Base-by-base conservation (phyloP, 192 early-diverging fungal species). In the Coemansia sp. region DNA sequence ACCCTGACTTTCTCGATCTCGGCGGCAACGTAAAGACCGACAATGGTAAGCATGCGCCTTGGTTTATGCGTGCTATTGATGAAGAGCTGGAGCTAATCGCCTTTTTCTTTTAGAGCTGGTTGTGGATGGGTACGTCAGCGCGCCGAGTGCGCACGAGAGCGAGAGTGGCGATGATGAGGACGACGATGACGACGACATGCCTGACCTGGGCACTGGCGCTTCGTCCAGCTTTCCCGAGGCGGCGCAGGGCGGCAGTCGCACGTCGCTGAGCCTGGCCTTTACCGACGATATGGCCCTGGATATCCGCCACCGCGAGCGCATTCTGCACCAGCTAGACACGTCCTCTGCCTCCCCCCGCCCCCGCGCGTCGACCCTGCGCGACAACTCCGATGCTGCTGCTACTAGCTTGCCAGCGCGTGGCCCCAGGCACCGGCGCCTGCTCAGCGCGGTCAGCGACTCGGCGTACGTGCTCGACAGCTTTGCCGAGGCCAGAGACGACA, bases 51-150 rank as follows among this genome's bases (percentile, higher is more conserved):
- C 42, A 64, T 14, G 0, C 8, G 8, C 6, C 9, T n/a, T 20
- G 7, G 7, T 18, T n/a, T 18, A 45, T 20, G 42, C 43, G 2
- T 8, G n/a, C 2, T n/a, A n/a, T n/a, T 21, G 8, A 21, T 45
- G n/a, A 21, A 9, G n/a, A 20, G 5, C 43, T 45, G 16, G 43
- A 45, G 43, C 43, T 45, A 45, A 45, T 45, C 20, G 1, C 48
- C n/a, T 65, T 1, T 65, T 56, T 31, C 41, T 45, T 5, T 42
- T 42, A 16, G 39, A 42, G 39, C 39, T 42, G 14, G 39, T 13
- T 56, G 50, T 58, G 35, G 86, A 84, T 37, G 88, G 87, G 7
- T 90, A 91, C 68, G 89, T 88, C 53, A 90, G 88, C 64, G 90
- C 88, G 4, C 86, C 84, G 52, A 88, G 85, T 73, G 87, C 85